Percentiles rank a stretch among this genome's conserved stretches.
These are phyloP conservation scores for Trichoderma virens DNA, from an alignment of 495 filamentous ascomycete genomes.

Conservation along the genomic window DNA sequence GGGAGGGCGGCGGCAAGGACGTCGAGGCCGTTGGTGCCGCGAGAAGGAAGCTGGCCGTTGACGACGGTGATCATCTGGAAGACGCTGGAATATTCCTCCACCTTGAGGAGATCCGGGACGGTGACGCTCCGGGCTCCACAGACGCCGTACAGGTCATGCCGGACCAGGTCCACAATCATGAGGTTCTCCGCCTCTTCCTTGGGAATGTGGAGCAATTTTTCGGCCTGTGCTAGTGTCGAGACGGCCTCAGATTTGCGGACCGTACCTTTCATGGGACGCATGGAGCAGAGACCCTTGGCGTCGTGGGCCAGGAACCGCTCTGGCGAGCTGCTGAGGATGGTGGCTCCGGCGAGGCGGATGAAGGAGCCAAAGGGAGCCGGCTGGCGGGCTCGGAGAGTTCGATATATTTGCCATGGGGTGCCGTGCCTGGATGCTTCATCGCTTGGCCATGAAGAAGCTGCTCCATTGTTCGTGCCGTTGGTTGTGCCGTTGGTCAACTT, in stretches of 20 bases:
- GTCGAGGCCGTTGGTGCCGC: conserved; percentile 49
- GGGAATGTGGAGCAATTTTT: conserved; percentile 57
- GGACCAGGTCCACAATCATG: conserved; percentile 94
- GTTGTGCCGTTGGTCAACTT: conserved; percentile 7
- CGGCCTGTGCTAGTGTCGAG: conserved; percentile 57
- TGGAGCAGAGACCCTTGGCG: conserved; percentile 47
- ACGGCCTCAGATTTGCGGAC: conserved; percentile 59
- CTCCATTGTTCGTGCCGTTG: neutral
- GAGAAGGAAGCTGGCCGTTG: conserved; percentile 52
- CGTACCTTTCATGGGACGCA: conserved; percentile 92
- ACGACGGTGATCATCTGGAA: conserved; percentile 88
- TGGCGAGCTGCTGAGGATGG: conserved; percentile 77
- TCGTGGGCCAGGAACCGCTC: conserved; percentile 82
- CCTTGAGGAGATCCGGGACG: conserved; percentile 60
- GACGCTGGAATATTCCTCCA: conserved; percentile 85
- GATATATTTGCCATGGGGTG: conserved; percentile 63
- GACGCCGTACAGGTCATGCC: conserved; percentile 82
- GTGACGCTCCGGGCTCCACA: conserved; percentile 62
- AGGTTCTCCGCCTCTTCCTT: conserved; percentile 96
- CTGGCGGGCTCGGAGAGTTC: conserved; percentile 59
- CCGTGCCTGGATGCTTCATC: conserved; percentile 10
- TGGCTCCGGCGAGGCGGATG: conserved; percentile 58
- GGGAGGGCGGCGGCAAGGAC: conserved; percentile 72
- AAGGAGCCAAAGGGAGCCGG: conserved; percentile 84
- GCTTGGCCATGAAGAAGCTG: conserved; percentile 3